Percentiles rank a stretch among this genome's conserved stretches.
Conservation (phyloP, 2,329 filamentous ascomycete genomes). For the Lasiodiplodia citricola region DNA sequence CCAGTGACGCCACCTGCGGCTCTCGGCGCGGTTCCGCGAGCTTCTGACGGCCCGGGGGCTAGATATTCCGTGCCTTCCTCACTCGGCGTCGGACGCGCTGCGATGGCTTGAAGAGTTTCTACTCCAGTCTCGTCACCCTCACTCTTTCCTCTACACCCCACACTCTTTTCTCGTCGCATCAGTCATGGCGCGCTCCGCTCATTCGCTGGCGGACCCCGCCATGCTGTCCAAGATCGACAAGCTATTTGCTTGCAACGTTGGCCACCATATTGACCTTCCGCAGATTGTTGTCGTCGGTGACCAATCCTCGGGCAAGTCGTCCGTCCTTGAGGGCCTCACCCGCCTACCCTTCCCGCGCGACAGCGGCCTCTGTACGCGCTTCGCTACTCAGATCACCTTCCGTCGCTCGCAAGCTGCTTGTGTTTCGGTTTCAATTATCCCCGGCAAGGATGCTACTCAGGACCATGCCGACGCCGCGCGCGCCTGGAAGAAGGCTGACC, state of each 20-base stretch:
- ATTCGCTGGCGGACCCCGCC: constrained; percentile 12
- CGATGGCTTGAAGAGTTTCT: neutral
- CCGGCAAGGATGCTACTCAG: constrained; percentile 34
- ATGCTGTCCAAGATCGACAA: constrained; percentile 44
- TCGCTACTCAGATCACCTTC: constrained; percentile 55
- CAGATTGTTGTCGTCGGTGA: constrained; percentile 41
- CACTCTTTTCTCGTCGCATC: neutral
- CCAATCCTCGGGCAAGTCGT: constrained; percentile 48
- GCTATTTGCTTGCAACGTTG: constrained; percentile 42
- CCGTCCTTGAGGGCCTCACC: constrained; percentile 41
- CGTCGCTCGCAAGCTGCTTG: constrained; percentile 35
- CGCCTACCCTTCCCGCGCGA: constrained; percentile 47
- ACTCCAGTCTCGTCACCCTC: neutral
- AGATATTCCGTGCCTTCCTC: neutral
- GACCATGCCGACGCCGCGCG: constrained; percentile 32
- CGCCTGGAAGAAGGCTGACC: constrained; percentile 34
- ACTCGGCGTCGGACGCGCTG: too few relatives aligned
- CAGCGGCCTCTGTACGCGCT: constrained; percentile 49
- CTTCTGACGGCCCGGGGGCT: neutral
- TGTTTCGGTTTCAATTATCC: constrained; percentile 46
- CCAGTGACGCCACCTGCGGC: neutral
- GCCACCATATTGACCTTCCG: constrained; percentile 39
- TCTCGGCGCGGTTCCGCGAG: neutral
- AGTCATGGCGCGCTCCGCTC: neutral
- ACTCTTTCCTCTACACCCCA: neutral